phyloP scores from a whole-genome alignment of 2,329 filamentous ascomycete species.

The Nothomitra cinnamomea region DNA sequence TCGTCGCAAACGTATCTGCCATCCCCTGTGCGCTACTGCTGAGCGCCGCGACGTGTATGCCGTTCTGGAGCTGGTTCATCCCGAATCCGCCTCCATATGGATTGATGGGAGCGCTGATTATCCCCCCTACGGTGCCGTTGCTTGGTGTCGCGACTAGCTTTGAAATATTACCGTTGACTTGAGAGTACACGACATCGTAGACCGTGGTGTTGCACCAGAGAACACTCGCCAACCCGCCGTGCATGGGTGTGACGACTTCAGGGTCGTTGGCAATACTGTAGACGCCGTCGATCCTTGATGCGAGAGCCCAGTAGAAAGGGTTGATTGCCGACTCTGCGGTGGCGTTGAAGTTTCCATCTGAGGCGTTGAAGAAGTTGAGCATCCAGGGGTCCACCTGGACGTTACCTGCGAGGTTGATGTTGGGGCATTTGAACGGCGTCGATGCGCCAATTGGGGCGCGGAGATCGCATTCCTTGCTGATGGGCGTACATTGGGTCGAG shows the following conservation, averaged over 20 bases:
- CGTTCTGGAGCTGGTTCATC: neutral
- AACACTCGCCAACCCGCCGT: conserved; percentile 9
- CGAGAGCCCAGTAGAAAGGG: conserved; percentile 9
- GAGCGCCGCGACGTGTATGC: neutral
- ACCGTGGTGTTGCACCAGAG: conserved; percentile 13
- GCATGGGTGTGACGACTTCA: conserved; percentile 6
- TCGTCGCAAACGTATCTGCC: neutral
- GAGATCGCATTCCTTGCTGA: conserved; percentile 12
- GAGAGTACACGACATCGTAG: conserved; percentile 14
- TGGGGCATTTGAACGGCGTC: neutral
- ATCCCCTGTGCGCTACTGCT: neutral
- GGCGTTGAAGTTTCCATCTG: conserved; percentile 2
- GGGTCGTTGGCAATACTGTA: conserved; percentile 1
- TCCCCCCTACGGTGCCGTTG: neutral
- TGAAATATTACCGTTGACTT: neutral
- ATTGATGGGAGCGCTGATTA: neutral
- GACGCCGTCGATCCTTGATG: neutral
- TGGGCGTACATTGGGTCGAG: conserved; percentile 10
- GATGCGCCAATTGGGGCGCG: conserved; percentile 3
- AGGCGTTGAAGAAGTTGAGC: conserved; percentile 5
- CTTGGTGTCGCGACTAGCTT: neutral
- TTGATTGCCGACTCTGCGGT: neutral
- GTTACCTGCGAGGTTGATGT: neutral
- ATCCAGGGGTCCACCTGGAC: neutral
- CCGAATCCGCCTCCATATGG: neutral